Conservation (phyloP, 2,329 filamentous ascomycete genomes). For the Diaporthe sp. region DNA sequence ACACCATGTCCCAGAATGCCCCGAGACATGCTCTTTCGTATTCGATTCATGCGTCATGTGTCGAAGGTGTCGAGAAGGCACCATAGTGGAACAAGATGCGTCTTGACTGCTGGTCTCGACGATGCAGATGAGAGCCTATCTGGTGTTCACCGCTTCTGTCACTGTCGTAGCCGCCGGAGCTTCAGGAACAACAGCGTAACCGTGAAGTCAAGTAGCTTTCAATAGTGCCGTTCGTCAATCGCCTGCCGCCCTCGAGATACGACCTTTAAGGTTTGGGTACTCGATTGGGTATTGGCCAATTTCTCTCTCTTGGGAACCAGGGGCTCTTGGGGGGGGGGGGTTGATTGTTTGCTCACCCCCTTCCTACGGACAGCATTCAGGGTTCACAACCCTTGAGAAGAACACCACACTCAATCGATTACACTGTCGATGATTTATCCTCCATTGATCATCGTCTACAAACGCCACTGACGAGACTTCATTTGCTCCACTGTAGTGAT, state of each 20-base stretch:
- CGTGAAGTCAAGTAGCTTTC: neutral
- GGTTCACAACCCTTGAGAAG: slow-evolving; percentile 3
- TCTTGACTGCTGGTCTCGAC: neutral
- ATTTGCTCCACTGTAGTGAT: slow-evolving; percentile 20
- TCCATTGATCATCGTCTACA: neutral
- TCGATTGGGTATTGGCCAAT: neutral
- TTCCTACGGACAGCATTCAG: neutral
- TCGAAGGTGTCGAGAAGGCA: neutral
- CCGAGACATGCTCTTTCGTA: slow-evolving; percentile 12
- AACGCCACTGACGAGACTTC: slow-evolving; percentile 26
- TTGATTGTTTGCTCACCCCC: neutral
- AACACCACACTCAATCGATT: neutral
- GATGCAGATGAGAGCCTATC: neutral
- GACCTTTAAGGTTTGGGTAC: neutral
- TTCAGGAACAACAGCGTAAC: neutral
- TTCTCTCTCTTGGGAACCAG: neutral
- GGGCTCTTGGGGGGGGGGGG: neutral
- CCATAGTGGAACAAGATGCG: neutral
- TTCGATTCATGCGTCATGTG: neutral
- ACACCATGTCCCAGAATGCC: slow-evolving; percentile 1
- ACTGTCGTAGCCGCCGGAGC: neutral
- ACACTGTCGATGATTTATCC: neutral
- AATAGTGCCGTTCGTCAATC: neutral
- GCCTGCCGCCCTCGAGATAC: slow-evolving; percentile 5
- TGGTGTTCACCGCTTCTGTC: slow-evolving; percentile 7